phyloP scores from a whole-genome alignment of 495 filamentous ascomycete genomes.

The Usnea hakonensis region DNA sequence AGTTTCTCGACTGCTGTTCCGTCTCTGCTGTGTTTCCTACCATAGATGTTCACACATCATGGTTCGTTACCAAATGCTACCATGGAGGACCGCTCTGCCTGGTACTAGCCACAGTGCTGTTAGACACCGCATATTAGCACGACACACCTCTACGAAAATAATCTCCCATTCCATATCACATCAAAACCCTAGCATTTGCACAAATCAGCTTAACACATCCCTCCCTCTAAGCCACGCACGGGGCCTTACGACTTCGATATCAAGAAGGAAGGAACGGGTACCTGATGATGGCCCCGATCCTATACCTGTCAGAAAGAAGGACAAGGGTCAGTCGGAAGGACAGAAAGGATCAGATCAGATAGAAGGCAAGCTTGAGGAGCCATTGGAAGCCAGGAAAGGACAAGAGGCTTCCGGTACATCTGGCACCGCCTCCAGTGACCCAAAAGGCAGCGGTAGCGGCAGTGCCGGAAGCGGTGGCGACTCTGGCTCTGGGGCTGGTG shows the following conservation, averaged over 20 bases:
- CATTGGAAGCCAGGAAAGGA: slow-evolving; percentile 36
- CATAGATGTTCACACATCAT: slow-evolving; percentile 32
- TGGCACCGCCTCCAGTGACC: slow-evolving; percentile 19
- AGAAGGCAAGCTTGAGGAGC: slow-evolving; percentile 34
- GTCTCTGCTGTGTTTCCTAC: background rate
- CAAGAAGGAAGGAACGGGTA: slow-evolving; percentile 21
- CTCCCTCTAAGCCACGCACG: slow-evolving; percentile 16
- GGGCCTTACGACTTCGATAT: slow-evolving; percentile 19
- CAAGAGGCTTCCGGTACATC: slow-evolving; percentile 17
- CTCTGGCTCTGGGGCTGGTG: slow-evolving; percentile 41
- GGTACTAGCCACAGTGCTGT: slow-evolving; percentile 9
- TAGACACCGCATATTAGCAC: background rate
- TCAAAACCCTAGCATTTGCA: slow-evolving; percentile 18
- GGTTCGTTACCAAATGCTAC: slow-evolving; percentile 47
- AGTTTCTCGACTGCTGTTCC: background rate
- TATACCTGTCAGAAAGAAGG: slow-evolving; percentile 35
- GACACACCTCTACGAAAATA: background rate
- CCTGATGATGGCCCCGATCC: slow-evolving; percentile 30
- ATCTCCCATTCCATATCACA: background rate
- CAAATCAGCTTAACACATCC: slow-evolving; percentile 32
- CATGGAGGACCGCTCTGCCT: slow-evolving; percentile 50
- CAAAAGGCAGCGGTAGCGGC: slow-evolving; percentile 32
- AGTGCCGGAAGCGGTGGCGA: slow-evolving; percentile 42
- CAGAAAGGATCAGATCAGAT: slow-evolving; percentile 28
- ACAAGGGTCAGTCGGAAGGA: slow-evolving; percentile 28